phyloP scores from a whole-genome alignment of 768 basidiomycete species.

The Tylopilus vinaceipallidus region DNA sequence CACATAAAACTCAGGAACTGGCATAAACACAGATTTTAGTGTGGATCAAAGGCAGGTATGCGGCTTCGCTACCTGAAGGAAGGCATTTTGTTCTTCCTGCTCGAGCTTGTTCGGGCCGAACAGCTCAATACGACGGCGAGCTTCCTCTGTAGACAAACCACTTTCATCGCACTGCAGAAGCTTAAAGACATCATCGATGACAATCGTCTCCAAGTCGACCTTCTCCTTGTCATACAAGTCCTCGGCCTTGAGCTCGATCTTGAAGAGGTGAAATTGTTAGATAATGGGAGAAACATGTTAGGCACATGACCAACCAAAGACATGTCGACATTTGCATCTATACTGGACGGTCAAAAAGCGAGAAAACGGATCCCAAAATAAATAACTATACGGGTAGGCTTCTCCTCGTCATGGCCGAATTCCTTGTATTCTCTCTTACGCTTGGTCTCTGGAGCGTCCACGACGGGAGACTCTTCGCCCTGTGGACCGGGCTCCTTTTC shows the following conservation, averaged over 20 bases:
- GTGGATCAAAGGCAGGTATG: not conserved
- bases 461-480: slow-evolving; percentile 43
- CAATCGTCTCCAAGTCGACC: slow-evolving; percentile 96
- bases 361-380: not conserved
- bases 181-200: slow-evolving; percentile 95
- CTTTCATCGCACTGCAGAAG: slow-evolving; percentile 87
- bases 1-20: slow-evolving; percentile 98
- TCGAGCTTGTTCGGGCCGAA: slow-evolving; percentile 98
- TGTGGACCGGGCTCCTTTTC: slow-evolving; percentile 69
- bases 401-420: slow-evolving; percentile 69
- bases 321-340: slow-evolving; percentile 90
- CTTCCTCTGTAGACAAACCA: slow-evolving; percentile 77
- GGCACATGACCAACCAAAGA: slow-evolving; percentile 46
- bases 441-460: slow-evolving; percentile 33
- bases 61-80: slow-evolving; percentile 66
- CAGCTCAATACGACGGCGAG: slow-evolving; percentile 78
- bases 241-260: slow-evolving; percentile 89
- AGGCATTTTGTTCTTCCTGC: slow-evolving; percentile 83
- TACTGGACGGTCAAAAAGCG: slow-evolving; percentile 1
- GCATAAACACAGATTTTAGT: not conserved
- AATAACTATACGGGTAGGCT: slow-evolving; percentile 62
- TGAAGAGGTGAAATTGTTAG: not conserved
- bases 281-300: not conserved
- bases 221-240: slow-evolving; percentile 98
- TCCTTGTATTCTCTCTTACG: slow-evolving; percentile 88